Base-by-base conservation (phyloP, 1,139 yeast genomes). In the Saccharomycopsis hybrid region DNA sequence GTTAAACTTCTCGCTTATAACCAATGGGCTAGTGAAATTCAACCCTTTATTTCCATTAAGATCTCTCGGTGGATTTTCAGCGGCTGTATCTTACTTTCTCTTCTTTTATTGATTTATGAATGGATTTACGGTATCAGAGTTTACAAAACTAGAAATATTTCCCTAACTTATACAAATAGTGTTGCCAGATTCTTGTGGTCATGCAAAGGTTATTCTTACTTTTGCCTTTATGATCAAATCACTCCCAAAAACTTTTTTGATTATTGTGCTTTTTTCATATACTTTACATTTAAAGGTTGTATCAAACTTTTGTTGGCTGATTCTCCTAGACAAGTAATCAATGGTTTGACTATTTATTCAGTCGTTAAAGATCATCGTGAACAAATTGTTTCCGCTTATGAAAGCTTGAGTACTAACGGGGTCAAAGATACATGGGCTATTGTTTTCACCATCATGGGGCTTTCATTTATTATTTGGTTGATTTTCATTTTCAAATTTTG, bases 251-350 rank as follows among this genome's bases (percentile, higher is more conserved):
- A 76, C 35, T 74, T 75, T 46, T 77, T 77, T 57, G 95, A 86
- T 60, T 80, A 82, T 73, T 65, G 82, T 47, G 78, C 88, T 25
- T 78, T 87, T 57, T 77, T 78, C 58, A 75, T 82, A 3, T 86
- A 80, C 63, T 78, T 78, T 59, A 83, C 86, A 52, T 66, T 86
- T 50, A 80, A 81, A 56, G 75, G 77, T 46, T 86, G 92, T 62
- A 62, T 81, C 18, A 78, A 78, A 53, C 71, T 85, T 36, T 58
- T 85, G 24, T 69, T 85, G 43, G 90, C 95, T 0, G 96, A 88
- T 59, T 76, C 90, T 4, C 96, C 96, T n/a, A 76, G 96, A 64
- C 96, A 88, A 66, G 83, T 84, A 2, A 77, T 88, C 58, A 88
- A 88, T 62, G 85, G 89, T 30, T 68, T 85, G 57, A 86, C 96